These are phyloP conservation scores for Verticillium longisporum DNA, from an alignment of 2,329 filamentous ascomycete genomes.

Conservation along the genomic window DNA sequence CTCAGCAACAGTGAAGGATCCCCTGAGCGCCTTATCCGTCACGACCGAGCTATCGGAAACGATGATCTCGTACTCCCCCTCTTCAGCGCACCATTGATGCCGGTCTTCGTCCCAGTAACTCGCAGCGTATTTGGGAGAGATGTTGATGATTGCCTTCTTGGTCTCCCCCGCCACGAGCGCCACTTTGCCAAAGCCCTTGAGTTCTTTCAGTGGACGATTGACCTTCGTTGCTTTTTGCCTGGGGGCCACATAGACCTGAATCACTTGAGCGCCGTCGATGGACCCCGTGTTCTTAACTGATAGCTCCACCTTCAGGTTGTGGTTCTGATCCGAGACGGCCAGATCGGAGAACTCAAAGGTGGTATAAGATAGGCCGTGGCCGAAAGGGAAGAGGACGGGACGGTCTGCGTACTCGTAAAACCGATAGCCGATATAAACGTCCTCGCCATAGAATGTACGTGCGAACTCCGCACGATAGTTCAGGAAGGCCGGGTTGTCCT, in stretches of 20 bases:
- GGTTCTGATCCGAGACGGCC: slow-evolving; percentile 28
- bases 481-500: slow-evolving; percentile 64
- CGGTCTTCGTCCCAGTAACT: slow-evolving; percentile 66
- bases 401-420: slow-evolving; percentile 60
- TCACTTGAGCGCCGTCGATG: slow-evolving; percentile 36
- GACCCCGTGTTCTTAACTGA: slow-evolving; percentile 49
- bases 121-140: slow-evolving; percentile 57
- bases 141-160: slow-evolving; percentile 47
- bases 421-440: slow-evolving; percentile 66
- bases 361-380: slow-evolving; percentile 66
- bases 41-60: slow-evolving; percentile 51
- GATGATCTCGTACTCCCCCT: slow-evolving; percentile 57
- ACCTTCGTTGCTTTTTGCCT: slow-evolving; percentile 40
- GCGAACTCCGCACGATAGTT: slow-evolving; percentile 61
- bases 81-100: slow-evolving; percentile 59
- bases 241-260: slow-evolving; percentile 42
- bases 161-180: slow-evolving; percentile 50
- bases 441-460: slow-evolving; percentile 62
- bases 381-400: slow-evolving; percentile 60
- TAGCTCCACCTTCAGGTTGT: slow-evolving; percentile 36
- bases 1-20: slow-evolving; percentile 49
- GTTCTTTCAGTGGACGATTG: slow-evolving; percentile 43
- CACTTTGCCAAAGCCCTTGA: slow-evolving; percentile 55
- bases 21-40: slow-evolving; percentile 39
- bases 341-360: slow-evolving; percentile 47